Base-by-base conservation (phyloP, 2,329 filamentous ascomycete genomes). In the Colletotrichum simmondsii region DNA sequence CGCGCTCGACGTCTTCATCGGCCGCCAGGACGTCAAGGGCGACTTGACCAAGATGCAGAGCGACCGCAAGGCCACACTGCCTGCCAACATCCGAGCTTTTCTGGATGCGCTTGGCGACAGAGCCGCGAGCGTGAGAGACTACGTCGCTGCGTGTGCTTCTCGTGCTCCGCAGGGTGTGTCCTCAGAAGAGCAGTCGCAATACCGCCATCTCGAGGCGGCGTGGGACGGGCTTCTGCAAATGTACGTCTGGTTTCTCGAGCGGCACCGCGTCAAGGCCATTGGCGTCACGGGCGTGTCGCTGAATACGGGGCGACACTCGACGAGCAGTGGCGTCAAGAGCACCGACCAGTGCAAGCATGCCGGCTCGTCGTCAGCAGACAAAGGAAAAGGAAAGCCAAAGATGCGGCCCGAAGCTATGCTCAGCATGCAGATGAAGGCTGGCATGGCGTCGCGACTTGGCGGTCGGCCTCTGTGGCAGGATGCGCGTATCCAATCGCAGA, bases 381-480 rank as follows among this genome's bases (percentile, higher is more conserved):
- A 56, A 37, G 24, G 54, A 22, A 52, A 65, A 6, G 65, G 30
- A 6, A 53, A 56, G 28, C 32, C 66, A 26, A 57, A 65, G 6
- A 60, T 72, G 32, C 66, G 70, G 0, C 70, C 70, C 46, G 70
- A 72, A 32, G 56, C 70, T 11, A 72, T 72, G 70, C 70, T 72
- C n/a, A 70, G 70, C 66, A 64, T 72, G 60, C 70, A 72, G 19
- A 72, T 72, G 70, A 70, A 72, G 26, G 69, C 59, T 60, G 66
- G 70, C 19, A 72, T 72, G 70, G 60, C 49, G 8, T 72, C 70
- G 5, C 70, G 70, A 5, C 46, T 72, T 42, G 70, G 66, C 14
- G 70, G 70, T 1, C 65, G 70, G 4, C 70, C 70, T 16, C 32
- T 65, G 26, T 72, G 70, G 70, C 70, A 72, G 35, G 46, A 72